These are phyloP conservation scores for Phytopythium montanum DNA, from an alignment of 352 stramenopile species.

Conservation along the genomic window DNA sequence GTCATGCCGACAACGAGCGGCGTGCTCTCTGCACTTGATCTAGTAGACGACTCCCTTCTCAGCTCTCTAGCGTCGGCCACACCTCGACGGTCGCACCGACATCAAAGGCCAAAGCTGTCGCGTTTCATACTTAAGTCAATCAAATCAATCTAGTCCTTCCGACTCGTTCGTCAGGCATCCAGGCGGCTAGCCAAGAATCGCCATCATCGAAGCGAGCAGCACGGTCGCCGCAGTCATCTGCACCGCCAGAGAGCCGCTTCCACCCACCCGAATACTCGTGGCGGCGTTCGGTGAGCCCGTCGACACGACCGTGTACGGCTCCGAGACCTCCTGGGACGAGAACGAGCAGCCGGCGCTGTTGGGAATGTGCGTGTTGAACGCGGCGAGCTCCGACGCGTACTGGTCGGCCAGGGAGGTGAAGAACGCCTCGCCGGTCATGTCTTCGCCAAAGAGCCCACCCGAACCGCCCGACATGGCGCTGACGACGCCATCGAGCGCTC, in stretches of 20 bases:
- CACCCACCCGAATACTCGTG: not conserved
- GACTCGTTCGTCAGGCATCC: not conserved
- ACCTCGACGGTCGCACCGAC: not conserved
- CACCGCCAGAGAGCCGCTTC: not conserved
- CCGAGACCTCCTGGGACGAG: constrained; percentile 15
- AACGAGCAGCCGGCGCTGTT: constrained; percentile 26
- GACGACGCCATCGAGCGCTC: constrained; percentile 14
- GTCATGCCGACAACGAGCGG: too few relatives aligned
- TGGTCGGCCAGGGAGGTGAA: not conserved
- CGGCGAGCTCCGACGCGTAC: constrained; percentile 2
- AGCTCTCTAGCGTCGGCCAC: not conserved
- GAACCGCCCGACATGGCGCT: not conserved
- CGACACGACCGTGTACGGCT: constrained; percentile 13
- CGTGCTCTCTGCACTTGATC: too few relatives aligned
- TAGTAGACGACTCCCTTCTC: too few relatives aligned
- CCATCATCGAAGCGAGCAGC: not conserved
- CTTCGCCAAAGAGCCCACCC: not conserved
- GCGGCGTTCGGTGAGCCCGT: not conserved
- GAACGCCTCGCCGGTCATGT: not conserved
- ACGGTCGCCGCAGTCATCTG: not conserved
- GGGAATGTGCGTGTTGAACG: constrained; percentile 25
- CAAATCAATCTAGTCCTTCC: not conserved
- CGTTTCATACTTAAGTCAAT: not conserved
- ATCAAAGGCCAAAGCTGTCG: not conserved
- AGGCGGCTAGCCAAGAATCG: too few relatives aligned